Base-by-base conservation (phyloP, 495 filamentous ascomycete genomes). In the Penicillium parvum region DNA sequence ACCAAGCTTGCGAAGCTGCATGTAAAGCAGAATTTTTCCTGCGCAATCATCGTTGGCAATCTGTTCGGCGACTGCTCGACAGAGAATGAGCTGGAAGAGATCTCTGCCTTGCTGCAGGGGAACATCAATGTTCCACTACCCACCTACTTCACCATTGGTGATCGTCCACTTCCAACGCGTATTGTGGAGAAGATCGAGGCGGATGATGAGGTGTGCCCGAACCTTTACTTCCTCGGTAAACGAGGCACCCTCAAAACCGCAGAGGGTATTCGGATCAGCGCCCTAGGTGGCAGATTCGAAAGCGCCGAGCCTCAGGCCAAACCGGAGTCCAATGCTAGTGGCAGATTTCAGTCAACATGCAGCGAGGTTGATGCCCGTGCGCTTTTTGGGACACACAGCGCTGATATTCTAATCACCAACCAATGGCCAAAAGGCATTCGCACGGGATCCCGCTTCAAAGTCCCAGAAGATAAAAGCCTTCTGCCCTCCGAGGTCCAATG, bases 221-320 rank as follows among this genome's bases (percentile, higher is more conserved):
- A 97, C 50, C 75, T 98, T 3, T 88, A 84, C 65, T 94, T 82
- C 59, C 78, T 97, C 1, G 88, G 88, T 16, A 94, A 89, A 59
- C 83, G 86, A 40, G 85, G 81, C 20, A 79, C 82, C 7, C 81
- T 88, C 27, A 96, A 90, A 60, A 98, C 92, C 0, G 83, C 86
- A 15, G 89, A 95, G 40, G 92, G 92, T 8, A 74, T 98, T 16
- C 78, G 84, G 9, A 86, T 98, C 40, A 85, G 88, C 3, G 69
- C 84, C 7, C 72, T 96, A 2, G 90, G 90, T 28, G 92, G 92
- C 0, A 60, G 65, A 8, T 19, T 61, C 5, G 52, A 39, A 18
- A 38, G 32, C 11, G 21, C 28, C 32, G 47, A 35, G 11, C 47
- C 45, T 3, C 32, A 47, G 5, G 40, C 54, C 14, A 57, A 51